These are phyloP conservation scores for Fusarium sp. DNA, from an alignment of 2,329 filamentous ascomycete genomes.

Conservation along the genomic window DNA sequence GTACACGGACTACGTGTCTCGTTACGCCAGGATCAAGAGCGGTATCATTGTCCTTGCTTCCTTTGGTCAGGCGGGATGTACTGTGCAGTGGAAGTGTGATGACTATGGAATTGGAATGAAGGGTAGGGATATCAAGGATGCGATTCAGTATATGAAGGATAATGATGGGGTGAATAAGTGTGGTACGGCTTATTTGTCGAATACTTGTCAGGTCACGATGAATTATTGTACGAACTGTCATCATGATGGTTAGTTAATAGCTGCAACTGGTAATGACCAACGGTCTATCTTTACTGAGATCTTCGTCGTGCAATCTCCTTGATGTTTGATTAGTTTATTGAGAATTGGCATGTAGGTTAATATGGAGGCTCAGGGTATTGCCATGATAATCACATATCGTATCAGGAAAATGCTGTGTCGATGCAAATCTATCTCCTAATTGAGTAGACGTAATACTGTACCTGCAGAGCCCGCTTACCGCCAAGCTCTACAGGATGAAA, in stretches of 20 bases:
- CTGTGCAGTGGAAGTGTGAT: conserved; percentile 22
- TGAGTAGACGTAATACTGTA: too few species aligned
- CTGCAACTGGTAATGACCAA: too few species aligned
- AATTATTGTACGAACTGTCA: conserved; percentile 37
- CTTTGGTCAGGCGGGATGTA: conserved; percentile 32
- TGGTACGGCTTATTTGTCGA: conserved; percentile 29
- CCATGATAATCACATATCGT: too few species aligned
- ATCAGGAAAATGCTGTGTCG: too few species aligned
- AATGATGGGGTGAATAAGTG: conserved; percentile 30
- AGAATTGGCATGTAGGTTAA: too few species aligned
- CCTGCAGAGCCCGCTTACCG: too few species aligned
- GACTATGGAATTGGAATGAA: conserved; percentile 35
- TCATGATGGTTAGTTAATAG: not conserved
- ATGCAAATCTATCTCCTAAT: too few species aligned
- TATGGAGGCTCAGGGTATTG: too few species aligned
- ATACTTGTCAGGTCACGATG: conserved; percentile 19
- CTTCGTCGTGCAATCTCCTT: too few species aligned
- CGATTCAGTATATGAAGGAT: conserved; percentile 11
- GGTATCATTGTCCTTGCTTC: conserved; percentile 9
- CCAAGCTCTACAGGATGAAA: too few species aligned
- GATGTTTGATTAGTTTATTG: too few species aligned
- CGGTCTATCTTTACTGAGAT: too few species aligned
- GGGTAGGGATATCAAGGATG: conserved; percentile 33
- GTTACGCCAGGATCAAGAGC: conserved; percentile 12
- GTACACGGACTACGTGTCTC: conserved; percentile 24